Percentiles rank a stretch among this genome's conserved stretches.
Evolutionary conservation across 495 filamentous ascomycete species (phyloP).

Genomic region (Friedmanniomyces simplex): DNA sequence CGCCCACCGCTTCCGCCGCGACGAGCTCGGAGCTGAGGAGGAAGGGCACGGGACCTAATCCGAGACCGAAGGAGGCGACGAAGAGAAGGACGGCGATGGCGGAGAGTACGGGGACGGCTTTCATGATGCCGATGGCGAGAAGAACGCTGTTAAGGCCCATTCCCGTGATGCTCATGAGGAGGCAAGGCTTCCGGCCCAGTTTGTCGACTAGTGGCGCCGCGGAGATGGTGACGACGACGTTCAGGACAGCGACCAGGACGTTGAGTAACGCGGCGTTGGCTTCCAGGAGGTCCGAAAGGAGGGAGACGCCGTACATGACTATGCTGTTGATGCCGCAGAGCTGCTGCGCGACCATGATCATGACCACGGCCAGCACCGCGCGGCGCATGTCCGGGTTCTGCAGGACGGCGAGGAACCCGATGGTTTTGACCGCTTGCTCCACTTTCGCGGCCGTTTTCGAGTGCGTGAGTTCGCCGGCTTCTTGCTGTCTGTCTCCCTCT

Average conservation of each 20-base stretch:
- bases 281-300: constrained; percentile 66
- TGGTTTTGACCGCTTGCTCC: background rate
- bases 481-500: background rate
- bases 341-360: constrained; percentile 88
- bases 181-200: constrained; percentile 72
- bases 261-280: constrained; percentile 68
- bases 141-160: constrained; percentile 68
- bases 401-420: constrained; percentile 59
- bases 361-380: constrained; percentile 74
- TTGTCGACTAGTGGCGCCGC: constrained; percentile 79
- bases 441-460: background rate
- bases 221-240: constrained; percentile 67
- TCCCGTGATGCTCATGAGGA: constrained; percentile 68
- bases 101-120: constrained; percentile 57
- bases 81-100: constrained; percentile 74
- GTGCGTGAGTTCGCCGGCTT: background rate
- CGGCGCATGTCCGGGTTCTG: constrained; percentile 56
- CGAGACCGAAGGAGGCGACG: constrained; percentile 81
- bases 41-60: constrained; percentile 87
- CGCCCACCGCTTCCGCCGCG: constrained; percentile 75
- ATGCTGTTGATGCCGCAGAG: constrained; percentile 78
- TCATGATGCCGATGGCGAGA: constrained; percentile 65
- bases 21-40: constrained; percentile 86
- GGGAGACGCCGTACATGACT: constrained; percentile 93
- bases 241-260: constrained; percentile 74